phyloP scores from a whole-genome alignment of 208 protist genomes.

The Trypanosoma boissoni region DNA sequence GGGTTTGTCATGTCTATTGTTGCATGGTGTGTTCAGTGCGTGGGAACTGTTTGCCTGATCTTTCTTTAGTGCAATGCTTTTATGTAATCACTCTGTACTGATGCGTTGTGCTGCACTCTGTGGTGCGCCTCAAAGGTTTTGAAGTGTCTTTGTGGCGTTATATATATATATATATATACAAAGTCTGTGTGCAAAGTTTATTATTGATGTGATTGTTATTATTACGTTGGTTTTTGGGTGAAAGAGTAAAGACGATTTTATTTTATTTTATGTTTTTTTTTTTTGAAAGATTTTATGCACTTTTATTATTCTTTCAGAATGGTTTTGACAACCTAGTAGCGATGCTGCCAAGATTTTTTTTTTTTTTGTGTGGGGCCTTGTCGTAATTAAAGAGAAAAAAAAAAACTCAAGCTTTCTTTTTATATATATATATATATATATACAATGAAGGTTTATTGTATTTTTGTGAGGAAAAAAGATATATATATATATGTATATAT shows the following conservation, averaged over 20 bases:
- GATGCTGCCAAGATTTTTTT: no score
- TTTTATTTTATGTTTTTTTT: slow-evolving; percentile 15
- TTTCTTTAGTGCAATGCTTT: no score
- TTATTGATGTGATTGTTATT: no score
- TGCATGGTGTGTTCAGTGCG: slow-evolving; percentile 41
- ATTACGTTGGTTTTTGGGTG: no score
- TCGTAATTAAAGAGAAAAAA: background rate
- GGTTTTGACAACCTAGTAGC: no score
- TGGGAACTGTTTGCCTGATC: slow-evolving; percentile 34
- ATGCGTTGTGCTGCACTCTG: no score
- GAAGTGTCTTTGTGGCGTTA: no score
- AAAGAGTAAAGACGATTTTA: slow-evolving; percentile 3
- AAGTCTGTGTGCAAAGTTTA: no score
- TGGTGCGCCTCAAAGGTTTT: no score
- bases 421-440: background rate
- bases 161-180: no score
- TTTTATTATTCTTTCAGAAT: background rate
- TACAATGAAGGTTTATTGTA: background rate
- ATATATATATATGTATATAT: background rate
- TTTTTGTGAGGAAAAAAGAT: background rate
- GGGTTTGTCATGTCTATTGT: slow-evolving; percentile 45
- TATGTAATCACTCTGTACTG: no score
- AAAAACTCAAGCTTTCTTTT: background rate
- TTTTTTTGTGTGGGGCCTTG: background rate
- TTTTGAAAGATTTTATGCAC: background rate